These are phyloP conservation scores for Tetrahymena malaccensis DNA, from an alignment of 73 alveolate genomes.

Conservation along the genomic window DNA sequence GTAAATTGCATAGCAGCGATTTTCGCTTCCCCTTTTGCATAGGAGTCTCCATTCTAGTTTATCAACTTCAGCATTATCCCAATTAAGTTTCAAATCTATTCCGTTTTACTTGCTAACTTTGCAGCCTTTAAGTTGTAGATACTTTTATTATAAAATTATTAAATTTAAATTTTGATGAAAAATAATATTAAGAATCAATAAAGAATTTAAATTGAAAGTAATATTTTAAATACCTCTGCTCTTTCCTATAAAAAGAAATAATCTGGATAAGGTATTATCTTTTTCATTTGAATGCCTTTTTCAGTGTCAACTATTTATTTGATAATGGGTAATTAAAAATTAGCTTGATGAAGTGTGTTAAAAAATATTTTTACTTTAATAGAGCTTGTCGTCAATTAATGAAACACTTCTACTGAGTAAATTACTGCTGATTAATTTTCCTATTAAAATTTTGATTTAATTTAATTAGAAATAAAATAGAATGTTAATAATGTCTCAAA, in stretches of 20 bases:
- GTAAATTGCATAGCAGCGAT: neutral
- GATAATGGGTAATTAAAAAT: neutral
- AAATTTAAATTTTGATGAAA: neutral
- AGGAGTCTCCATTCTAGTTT: neutral
- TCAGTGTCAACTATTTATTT: neutral
- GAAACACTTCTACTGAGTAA: neutral
- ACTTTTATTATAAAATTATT: neutral
- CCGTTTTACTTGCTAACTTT: neutral
- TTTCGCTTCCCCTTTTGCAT: neutral
- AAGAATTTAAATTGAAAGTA: neutral
- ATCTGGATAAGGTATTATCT: neutral
- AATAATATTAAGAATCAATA: neutral
- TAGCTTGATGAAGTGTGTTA: neutral
- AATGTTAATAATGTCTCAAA: neutral
- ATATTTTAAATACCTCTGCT: neutral
- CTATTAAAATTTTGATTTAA: neutral
- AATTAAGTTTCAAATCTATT: neutral
- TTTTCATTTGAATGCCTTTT: neutral
- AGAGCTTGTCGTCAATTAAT: neutral
- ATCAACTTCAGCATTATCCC: neutral
- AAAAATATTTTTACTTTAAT: neutral
- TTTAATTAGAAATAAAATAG: neutral
- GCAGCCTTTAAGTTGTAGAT: neutral
- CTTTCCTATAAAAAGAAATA: neutral
- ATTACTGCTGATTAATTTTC: neutral